Evolutionary conservation across 2,329 filamentous ascomycete genomes (phyloP).

Genomic region (Penicillium sp.): DNA sequence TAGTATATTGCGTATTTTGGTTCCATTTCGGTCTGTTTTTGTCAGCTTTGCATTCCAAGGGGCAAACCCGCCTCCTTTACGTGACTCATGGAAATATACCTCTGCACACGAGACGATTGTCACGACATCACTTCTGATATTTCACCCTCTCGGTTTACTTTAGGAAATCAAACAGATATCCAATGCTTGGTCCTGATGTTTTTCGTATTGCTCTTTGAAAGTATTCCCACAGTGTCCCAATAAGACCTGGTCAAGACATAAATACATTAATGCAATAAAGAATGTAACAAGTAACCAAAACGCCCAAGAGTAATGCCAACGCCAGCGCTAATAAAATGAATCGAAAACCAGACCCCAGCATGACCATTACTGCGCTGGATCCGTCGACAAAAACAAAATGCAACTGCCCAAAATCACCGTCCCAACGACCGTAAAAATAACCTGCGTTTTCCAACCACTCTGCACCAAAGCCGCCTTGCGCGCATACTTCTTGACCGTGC

Average conservation of each 20-base stretch:
- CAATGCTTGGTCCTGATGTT: not conserved
- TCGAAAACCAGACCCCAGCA: not conserved
- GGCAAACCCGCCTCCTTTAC: not conserved
- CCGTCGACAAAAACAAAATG: constrained; percentile 44
- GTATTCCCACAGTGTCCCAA: not conserved
- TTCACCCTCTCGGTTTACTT: not conserved
- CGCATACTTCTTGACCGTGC: constrained; percentile 77
- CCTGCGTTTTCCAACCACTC: constrained; percentile 87
- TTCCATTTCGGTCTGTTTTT: constrained; percentile 2
- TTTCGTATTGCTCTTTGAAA: not conserved
- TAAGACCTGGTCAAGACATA: not conserved
- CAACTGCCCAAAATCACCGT: constrained; percentile 45
- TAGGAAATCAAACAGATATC: not conserved
- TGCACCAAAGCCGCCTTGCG: constrained; percentile 79
- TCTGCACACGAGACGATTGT: constrained; percentile 3
- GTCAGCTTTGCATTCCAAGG: constrained; percentile 10
- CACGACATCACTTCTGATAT: not conserved
- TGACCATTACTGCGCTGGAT: constrained; percentile 26
- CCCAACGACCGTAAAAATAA: constrained; percentile 56
- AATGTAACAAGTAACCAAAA: not conserved
- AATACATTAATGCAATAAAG: not conserved
- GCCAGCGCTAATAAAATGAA: not conserved
- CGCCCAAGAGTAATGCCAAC: not conserved
- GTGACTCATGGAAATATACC: constrained; percentile 16
- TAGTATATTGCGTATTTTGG: not conserved